phyloP scores from a whole-genome alignment of 2,329 filamentous ascomycete genomes.

The Cercospora zeina region DNA sequence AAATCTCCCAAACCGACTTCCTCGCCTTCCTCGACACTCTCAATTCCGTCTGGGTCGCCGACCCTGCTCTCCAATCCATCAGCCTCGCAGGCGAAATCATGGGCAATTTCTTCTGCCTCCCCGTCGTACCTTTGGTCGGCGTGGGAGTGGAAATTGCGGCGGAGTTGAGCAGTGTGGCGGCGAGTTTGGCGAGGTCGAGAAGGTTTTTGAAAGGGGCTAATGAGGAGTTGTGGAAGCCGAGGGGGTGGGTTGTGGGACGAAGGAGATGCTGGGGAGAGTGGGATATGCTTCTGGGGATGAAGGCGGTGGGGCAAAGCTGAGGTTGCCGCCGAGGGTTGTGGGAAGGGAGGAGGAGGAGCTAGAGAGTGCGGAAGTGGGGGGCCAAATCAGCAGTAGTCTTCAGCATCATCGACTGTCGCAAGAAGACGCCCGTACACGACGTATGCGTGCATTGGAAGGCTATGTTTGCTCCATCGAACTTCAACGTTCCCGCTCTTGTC shows the following conservation, averaged over 20 bases:
- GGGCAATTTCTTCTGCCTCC: constrained; percentile 29
- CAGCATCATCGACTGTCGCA: not conserved
- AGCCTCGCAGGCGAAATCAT: constrained; percentile 31
- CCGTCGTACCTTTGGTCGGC: constrained; percentile 28
- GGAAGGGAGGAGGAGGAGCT: not conserved
- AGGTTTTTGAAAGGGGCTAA: constrained; percentile 21
- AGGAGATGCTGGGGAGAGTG: constrained; percentile 21
- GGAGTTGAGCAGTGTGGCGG: constrained; percentile 18
- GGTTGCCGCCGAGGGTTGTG: not conserved
- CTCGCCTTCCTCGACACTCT: constrained; percentile 37
- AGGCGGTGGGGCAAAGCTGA: not conserved
- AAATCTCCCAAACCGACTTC: constrained; percentile 27
- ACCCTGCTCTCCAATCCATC: constrained; percentile 33
- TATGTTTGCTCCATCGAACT: constrained; percentile 30
- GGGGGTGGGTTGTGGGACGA: constrained; percentile 14
- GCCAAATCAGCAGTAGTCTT: no score
- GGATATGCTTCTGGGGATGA: constrained; percentile 3
- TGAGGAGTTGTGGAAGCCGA: constrained; percentile 14
- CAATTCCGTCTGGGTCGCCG: constrained; percentile 36
- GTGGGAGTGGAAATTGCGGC: constrained; percentile 29
- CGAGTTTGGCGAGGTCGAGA: constrained; percentile 14
- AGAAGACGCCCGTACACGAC: constrained; percentile 27
- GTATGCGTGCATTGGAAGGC: constrained; percentile 28
- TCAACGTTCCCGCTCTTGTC: constrained; percentile 25
- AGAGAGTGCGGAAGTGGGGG: not conserved